Evolutionary conservation across 2,329 filamentous ascomycete species (phyloP), one percentile per base, ranked within the genome.

Genomic region (Aspergillus sp.): DNA sequence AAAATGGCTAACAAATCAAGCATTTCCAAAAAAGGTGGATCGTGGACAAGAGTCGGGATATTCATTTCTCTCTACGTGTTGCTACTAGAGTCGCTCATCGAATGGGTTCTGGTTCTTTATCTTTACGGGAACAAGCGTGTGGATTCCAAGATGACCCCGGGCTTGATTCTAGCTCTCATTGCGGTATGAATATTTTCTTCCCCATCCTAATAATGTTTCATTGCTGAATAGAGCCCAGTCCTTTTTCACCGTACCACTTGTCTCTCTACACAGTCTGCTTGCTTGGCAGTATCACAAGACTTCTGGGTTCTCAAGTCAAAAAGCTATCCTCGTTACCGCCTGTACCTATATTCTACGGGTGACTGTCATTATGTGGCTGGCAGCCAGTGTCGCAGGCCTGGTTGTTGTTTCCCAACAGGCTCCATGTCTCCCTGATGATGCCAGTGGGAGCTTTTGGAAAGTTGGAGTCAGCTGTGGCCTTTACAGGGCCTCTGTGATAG

Each of bases 201-300:
- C 4, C 11, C 35, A n/a, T 33, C n/a, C 3, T 9, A 5, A 10
- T 7, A 7, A 19, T 13, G 1, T 28, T 13, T 9, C 33, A n/a
- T 36, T 8, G 39, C 29, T 50, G 6, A 53, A 38, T 9, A 11
- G 10, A 13, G 7, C 9, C 27, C n/a, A 68, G 64, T 64, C 62
- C 3, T 63, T 65, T 27, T 48, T 65, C n/a, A 64, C 65, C 0
- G 52, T 68, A 2, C 62, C 64, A 1, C 58, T 68, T 26, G 56
- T 66, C 11, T 51, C 52, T 26, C 50, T 69, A 5, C 66, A 68
- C 37, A 66, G 64, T 19, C 49, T 68, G n/a, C 59, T 68, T 30
- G 64, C 65, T 4, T 66, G 64, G 63, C 62, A 67, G 39, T 64
- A 64, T 39, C 64, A 62, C 35, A 60, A 57, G 12, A 59, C 62